These are phyloP conservation scores for Babesia divergens DNA, from an alignment of 169 alveolate genomes.

Conservation along the genomic window DNA sequence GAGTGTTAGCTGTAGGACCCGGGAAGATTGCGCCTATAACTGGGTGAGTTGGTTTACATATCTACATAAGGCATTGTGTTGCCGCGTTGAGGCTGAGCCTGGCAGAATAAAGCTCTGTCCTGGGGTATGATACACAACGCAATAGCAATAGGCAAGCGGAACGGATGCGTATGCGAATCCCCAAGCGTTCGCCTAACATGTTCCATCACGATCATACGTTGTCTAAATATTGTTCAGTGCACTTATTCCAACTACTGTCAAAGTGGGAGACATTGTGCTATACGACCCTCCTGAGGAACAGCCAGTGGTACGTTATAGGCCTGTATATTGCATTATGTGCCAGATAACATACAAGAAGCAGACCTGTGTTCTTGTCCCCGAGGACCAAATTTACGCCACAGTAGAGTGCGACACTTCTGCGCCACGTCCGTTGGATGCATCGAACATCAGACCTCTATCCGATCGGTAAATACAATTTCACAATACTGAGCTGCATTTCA, in stretches of 20 bases:
- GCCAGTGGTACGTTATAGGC: constrained; percentile 28
- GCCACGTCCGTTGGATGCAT: constrained; percentile 20
- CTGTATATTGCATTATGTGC: neutral
- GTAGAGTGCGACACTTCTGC: neutral
- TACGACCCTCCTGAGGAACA: constrained; percentile 53
- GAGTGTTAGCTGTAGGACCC: constrained; percentile 63
- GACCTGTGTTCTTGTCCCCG: constrained; percentile 51
- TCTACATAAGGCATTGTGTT: neutral
- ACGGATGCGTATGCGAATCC: neutral
- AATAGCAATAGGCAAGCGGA: constrained; percentile 9
- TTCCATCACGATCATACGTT: neutral
- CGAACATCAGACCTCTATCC: constrained; percentile 40
- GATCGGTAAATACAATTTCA: constrained; percentile 27
- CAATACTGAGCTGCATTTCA: neutral
- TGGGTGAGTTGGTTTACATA: constrained; percentile 68
- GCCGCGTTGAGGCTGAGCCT: constrained; percentile 74
- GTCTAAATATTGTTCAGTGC: constrained; percentile 32
- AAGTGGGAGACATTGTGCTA: constrained; percentile 52
- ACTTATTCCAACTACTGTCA: constrained; percentile 42
- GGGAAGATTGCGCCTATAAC: constrained; percentile 35
- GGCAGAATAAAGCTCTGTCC: constrained; percentile 55
- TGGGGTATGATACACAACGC: constrained; percentile 72
- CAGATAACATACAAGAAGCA: constrained; percentile 52
- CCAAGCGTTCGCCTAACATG: neutral
- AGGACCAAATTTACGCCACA: constrained; percentile 41